Evolutionary conservation across 345 rosid species (phyloP), one percentile per base, ranked within the genome.

Genomic region (Iberis pinnata): DNA sequence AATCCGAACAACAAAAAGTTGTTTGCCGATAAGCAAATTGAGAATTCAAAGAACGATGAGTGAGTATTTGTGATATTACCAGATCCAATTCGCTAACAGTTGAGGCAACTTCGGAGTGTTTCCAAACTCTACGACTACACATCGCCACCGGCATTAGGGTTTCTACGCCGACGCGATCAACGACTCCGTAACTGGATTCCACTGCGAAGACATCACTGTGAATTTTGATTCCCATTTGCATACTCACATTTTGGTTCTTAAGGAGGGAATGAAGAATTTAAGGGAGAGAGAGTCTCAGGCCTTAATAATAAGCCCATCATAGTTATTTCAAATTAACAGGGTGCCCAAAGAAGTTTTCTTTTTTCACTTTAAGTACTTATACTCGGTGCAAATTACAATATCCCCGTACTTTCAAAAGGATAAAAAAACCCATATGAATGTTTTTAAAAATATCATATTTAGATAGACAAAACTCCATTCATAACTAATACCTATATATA

Each of bases 1-100:
- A 18, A 31, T 9, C 8, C 26, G 4, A 4, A 18, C 0, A 39
- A 22, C 11, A 13, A n/a, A n/a, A n/a, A n/a, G n/a, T n/a, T 15
- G 24, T 13, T 26, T 22, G 25, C 37, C 7, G 38, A n/a, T 16
- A 5, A 46, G 35, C 20, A 31, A 27, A 8, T 35, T 6, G 20
- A 16, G 42, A 25, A 56, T 5, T 29, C 33, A 29, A 29, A 22
- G 42, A 29, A 18, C 11, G 35, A 4, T 25, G 26, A 12, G 47
- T 33, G 7, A n/a, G n/a, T n/a, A n/a, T n/a, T 19, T 18, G 33
- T 4, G 55, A 9, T 1, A 29, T 73, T 73, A 80, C 89, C 79
- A 80, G 70, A 63, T 83, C 84, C 45, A 65, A 58, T 67, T 83
- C 90, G 53, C 48, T 74, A 13, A 80, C 75, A 76, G 71, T 53